A percentile compares a stretch with the other conserved stretches of the same genome.
These are phyloP conservation scores for Haematococcus sp. DNA, from an alignment of 139 green algal species.

Conservation along the genomic window DNA sequence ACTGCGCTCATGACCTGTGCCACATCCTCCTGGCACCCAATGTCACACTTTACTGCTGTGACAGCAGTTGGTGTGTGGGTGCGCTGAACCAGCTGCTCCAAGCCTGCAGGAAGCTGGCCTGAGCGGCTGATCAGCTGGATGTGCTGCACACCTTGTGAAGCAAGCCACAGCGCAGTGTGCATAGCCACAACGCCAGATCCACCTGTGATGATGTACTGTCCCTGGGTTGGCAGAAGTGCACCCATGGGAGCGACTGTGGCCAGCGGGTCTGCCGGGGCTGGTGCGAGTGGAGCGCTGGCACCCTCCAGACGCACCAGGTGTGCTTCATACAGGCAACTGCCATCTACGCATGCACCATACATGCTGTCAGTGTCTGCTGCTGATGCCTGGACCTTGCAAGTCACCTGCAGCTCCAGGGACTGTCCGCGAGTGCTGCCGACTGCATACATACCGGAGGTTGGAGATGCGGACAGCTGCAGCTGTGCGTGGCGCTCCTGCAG, in stretches of 20 bases:
- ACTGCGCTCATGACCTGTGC: not conserved
- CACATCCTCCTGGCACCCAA: conserved; percentile 16
- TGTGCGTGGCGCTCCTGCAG: not conserved
- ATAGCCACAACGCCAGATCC: conserved; percentile 32
- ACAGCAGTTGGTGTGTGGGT: too few relatives aligned
- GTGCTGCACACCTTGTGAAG: conserved; percentile 8
- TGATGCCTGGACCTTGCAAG: not conserved
- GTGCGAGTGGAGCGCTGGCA: too few relatives aligned
- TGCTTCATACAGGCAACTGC: not conserved
- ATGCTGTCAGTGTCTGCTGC: not conserved
- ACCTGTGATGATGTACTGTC: conserved; percentile 44
- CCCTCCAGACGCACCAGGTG: not conserved
- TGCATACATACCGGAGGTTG: too few relatives aligned
- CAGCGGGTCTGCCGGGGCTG: not conserved
- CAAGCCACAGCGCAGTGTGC: conserved; percentile 39
- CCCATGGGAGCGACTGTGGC: not conserved
- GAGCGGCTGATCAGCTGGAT: conserved; percentile 42
- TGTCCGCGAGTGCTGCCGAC: not conserved
- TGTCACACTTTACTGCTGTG: conserved; percentile 29
- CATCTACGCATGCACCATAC: not conserved
- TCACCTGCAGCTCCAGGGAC: not conserved
- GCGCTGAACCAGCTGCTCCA: conserved; percentile 11
- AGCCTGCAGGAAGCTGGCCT: conserved; percentile 15
- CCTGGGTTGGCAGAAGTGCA: not conserved
- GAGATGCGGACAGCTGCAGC: not conserved